Evolutionary conservation across 73 alveolate species (phyloP), one percentile per base, ranked within the genome.

Genomic region (Stentor roeselii): DNA sequence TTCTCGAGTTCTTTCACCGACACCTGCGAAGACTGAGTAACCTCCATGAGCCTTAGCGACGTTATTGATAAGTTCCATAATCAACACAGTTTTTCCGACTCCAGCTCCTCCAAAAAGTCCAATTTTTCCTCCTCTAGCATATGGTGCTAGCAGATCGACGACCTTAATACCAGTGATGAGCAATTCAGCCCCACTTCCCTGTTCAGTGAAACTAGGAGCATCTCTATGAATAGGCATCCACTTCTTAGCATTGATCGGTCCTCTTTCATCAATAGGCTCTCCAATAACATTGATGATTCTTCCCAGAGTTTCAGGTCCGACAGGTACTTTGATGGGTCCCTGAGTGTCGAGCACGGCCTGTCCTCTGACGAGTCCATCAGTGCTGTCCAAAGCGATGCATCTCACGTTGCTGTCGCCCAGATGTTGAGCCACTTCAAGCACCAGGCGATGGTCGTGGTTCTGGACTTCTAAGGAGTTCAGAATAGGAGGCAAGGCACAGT

Each of bases 21-120:
- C 99, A 21, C 99, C 99, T 14, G 99, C 99, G 89, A 96, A 96
- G 88, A 96, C 99, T 78, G 98, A 93, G 91, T 95, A 96, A 60
- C 99, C 99, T 58, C 99, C 99, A 84, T 87, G 93, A 78, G 84
- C 91, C 87, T 88, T 90, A 75, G 99, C 99, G 67, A 96, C 98
- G 92, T 96, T 96, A 92, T 96, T 96, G 87, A 95, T 96, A 82
- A 96, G 95, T 87, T 95, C 99, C 98, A 95, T 93, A 93, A 96
- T 96, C 60, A 96, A 95, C 93, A 96, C 99, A 60, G 99, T 95
- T 90, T 96, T 95, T 60, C 99, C 99, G 92, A 96, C 99, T n/a
- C 99, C 99, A 27, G 99, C 99, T 58, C 99, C 99, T 36, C 98
- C 99, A 93, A 96, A 87, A 83, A 92, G 89, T 75, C 93, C 95